Evolutionary conservation across 345 rosid genomes (phyloP).

Genomic region (Balakata baccata): DNA sequence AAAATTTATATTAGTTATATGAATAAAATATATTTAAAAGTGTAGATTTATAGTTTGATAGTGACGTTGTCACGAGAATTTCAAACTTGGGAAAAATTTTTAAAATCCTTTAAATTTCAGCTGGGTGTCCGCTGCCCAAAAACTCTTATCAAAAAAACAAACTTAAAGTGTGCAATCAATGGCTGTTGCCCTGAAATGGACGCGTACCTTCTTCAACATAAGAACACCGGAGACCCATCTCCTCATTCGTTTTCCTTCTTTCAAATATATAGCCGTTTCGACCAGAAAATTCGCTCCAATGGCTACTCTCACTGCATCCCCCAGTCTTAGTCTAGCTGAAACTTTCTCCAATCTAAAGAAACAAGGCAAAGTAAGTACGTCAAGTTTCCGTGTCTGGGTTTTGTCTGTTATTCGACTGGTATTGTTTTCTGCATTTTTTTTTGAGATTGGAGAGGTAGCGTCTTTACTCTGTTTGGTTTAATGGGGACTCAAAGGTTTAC

Average conservation of each 20-base stretch:
- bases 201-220: constrained; percentile 23
- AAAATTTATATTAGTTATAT: too few species aligned
- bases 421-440: background rate
- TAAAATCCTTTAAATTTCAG: background rate
- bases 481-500: background rate
- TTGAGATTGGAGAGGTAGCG: background rate
- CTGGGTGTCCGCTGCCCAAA: background rate
- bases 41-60: too few species aligned
- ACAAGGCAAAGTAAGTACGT: constrained; percentile 56
- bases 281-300: constrained; percentile 41
- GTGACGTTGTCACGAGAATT: too few species aligned
- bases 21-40: too few species aligned
- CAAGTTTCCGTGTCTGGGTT: background rate
- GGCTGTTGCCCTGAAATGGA: constrained; percentile 38
- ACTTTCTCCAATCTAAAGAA: constrained; percentile 59
- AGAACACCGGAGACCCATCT: constrained; percentile 33
- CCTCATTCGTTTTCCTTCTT: constrained; percentile 15
- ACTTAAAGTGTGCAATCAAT: constrained; percentile 5
- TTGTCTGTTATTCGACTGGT: background rate
- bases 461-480: background rate
- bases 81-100: background rate
- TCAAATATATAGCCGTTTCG: constrained; percentile 29
- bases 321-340: constrained; percentile 49
- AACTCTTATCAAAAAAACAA: background rate
- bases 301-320: constrained; percentile 47